Conservation (phyloP, 1,284 basidiomycete genomes). For the Tetrapyrgos nigripes region DNA sequence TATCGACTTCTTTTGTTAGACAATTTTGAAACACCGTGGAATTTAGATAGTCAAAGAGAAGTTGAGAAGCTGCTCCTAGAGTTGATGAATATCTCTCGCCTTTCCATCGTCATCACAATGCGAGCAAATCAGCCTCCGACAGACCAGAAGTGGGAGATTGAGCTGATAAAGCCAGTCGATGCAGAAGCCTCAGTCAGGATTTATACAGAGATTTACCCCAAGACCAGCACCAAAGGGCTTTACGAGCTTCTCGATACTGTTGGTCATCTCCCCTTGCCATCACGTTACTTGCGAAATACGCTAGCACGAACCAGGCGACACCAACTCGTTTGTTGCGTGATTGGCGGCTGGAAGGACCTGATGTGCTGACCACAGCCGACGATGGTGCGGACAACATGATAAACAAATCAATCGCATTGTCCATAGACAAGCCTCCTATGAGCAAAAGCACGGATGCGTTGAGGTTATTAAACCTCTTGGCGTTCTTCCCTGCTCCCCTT, state of each 20-base stretch:
- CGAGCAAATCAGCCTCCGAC: constrained; percentile 16
- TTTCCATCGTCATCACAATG: constrained; percentile 26
- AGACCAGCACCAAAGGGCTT: neutral
- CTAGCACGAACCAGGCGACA: neutral
- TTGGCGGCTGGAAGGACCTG: neutral
- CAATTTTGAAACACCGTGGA: constrained; percentile 28
- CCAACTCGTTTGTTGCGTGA: neutral
- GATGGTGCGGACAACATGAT: neutral
- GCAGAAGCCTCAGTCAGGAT: neutral
- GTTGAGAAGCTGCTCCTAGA: constrained; percentile 18
- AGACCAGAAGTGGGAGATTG: constrained; percentile 14
- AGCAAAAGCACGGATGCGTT: constrained; percentile 12
- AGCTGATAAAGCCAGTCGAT: constrained; percentile 4
- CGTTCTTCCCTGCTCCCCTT: constrained; percentile 31
- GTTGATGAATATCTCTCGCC: constrained; percentile 15
- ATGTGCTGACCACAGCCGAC: neutral
- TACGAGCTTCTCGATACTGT: neutral
- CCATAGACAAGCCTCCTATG: constrained; percentile 17
- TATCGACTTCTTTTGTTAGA: constrained; percentile 21
- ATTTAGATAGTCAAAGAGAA: constrained; percentile 6
- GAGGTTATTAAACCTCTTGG: constrained; percentile 24
- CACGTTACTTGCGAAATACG: neutral
- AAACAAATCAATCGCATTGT: constrained; percentile 15
- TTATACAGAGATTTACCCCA: neutral
- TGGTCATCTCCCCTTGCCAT: neutral